Percentiles rank a stretch among this genome's conserved stretches.
Conservation (phyloP, 768 basidiomycete species). For the Boletales sp. region DNA sequence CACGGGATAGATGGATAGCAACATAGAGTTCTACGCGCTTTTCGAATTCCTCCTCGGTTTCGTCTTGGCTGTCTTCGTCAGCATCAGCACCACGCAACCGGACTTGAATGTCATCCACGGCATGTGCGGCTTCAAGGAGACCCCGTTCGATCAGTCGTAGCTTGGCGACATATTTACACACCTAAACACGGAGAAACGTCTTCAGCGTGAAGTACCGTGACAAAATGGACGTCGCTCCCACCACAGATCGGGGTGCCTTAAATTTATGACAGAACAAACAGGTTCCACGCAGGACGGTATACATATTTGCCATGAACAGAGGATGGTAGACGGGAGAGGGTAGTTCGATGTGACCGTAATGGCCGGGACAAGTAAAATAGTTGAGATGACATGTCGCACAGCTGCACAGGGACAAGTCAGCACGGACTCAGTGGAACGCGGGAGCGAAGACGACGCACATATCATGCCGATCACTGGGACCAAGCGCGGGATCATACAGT, state of each 20-base stretch:
- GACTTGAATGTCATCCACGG: constrained; percentile 65
- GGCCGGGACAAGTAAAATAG: constrained; percentile 95
- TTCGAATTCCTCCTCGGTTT: constrained; percentile 60
- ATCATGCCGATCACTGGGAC: constrained; percentile 84
- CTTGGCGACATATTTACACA: constrained; percentile 82
- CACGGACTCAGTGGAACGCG: background rate
- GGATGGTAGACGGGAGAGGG: constrained; percentile 96
- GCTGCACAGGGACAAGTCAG: constrained; percentile 39
- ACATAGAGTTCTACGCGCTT: constrained; percentile 65
- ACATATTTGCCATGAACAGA: constrained; percentile 90
- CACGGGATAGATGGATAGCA: constrained; percentile 40
- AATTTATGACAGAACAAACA: constrained; percentile 96
- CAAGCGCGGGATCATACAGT: constrained; percentile 92
- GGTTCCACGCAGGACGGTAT: constrained; percentile 77
- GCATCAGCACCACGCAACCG: constrained; percentile 31
- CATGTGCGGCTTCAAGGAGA: constrained; percentile 75
- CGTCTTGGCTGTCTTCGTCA: constrained; percentile 44
- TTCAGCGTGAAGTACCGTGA: constrained; percentile 6
- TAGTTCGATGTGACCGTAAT: constrained; percentile 97
- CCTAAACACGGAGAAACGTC: constrained; percentile 37
- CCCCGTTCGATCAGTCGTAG: constrained; percentile 87
- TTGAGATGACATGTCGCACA: constrained; percentile 92
- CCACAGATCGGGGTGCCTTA: constrained; percentile 72
- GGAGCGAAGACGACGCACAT: constrained; percentile 57
- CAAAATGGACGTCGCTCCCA: constrained; percentile 34